Conservation (phyloP, 1,284 basidiomycete genomes). For the Melampsora americana region DNA sequence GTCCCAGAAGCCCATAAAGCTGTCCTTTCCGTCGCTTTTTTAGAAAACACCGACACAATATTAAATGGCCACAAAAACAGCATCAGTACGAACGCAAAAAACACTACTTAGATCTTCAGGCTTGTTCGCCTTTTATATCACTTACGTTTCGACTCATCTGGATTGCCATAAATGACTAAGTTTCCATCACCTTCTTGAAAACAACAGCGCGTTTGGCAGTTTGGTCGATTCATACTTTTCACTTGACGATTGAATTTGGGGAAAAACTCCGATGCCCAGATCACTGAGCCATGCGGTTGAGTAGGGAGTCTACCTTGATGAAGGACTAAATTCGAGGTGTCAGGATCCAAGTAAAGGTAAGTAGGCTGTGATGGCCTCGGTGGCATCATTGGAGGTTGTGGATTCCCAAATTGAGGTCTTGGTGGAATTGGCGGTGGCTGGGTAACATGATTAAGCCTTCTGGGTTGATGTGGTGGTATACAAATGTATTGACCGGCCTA, state of each 20-base stretch:
- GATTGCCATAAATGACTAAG: conserved; percentile 42
- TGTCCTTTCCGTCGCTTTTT: conserved; percentile 25
- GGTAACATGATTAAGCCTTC: background rate
- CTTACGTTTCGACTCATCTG: conserved; percentile 33
- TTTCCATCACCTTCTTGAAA: conserved; percentile 43
- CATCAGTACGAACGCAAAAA: no score
- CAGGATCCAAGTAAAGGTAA: conserved; percentile 38
- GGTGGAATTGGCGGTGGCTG: conserved; percentile 36
- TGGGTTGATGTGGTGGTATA: conserved; percentile 9
- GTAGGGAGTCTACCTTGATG: conserved; percentile 21
- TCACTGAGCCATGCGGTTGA: conserved; percentile 32
- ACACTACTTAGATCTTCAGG: no score
- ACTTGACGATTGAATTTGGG: conserved; percentile 29
- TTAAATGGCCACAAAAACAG: no score
- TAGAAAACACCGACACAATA: no score
- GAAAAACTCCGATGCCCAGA: conserved; percentile 41
- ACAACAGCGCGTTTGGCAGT: conserved; percentile 27
- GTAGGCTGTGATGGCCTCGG: conserved; percentile 21
- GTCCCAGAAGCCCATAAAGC: conserved; percentile 42
- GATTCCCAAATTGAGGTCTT: background rate
- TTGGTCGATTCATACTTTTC: conserved; percentile 2
- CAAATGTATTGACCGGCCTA: conserved; percentile 43
- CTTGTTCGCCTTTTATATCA: background rate
- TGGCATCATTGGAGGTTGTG: conserved; percentile 13
- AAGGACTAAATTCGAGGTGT: conserved; percentile 39